phyloP scores from a whole-genome alignment of 1,284 basidiomycete genomes.

The Calocybe gambosa region DNA sequence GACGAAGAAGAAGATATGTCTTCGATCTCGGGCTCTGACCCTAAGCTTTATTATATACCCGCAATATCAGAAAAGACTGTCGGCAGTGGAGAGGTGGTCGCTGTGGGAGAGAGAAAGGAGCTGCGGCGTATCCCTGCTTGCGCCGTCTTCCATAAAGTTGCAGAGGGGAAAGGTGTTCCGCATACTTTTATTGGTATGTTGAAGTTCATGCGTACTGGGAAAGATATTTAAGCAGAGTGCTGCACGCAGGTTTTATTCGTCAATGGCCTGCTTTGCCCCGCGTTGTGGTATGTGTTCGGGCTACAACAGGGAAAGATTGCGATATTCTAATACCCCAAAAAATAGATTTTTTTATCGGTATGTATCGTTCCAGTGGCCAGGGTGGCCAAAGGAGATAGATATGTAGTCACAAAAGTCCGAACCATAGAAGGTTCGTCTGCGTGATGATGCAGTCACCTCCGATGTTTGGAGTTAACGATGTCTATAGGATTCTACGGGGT shows the following conservation, averaged over 20 bases:
- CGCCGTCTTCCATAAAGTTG: constrained; percentile 53
- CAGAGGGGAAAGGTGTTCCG: constrained; percentile 47
- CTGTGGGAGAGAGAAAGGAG: constrained; percentile 21
- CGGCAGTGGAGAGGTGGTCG: constrained; percentile 11
- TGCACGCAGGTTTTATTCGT: constrained; percentile 35
- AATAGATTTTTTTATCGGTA: constrained; percentile 55
- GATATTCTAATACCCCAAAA: not conserved
- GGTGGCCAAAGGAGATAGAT: constrained; percentile 41
- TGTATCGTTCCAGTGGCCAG: constrained; percentile 42
- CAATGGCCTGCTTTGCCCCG: constrained; percentile 58
- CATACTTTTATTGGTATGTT: constrained; percentile 48
- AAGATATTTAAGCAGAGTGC: not conserved
- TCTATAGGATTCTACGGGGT: constrained; percentile 52
- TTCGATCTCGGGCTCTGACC: constrained; percentile 15
- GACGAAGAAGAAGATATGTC: constrained; percentile 12
- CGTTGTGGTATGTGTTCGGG: constrained; percentile 37
- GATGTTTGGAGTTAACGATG: too few species aligned
- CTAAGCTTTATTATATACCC: constrained; percentile 19
- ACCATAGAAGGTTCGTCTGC: constrained; percentile 37
- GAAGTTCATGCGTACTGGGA: not conserved
- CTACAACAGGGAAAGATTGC: not conserved
- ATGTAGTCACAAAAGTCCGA: constrained; percentile 48
- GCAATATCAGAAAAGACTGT: constrained; percentile 12
- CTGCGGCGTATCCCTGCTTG: constrained; percentile 45
- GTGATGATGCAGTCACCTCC: not conserved